These are phyloP conservation scores for Fusarium chlamydosporum DNA, from an alignment of 2,329 filamentous ascomycete species.

Conservation along the genomic window DNA sequence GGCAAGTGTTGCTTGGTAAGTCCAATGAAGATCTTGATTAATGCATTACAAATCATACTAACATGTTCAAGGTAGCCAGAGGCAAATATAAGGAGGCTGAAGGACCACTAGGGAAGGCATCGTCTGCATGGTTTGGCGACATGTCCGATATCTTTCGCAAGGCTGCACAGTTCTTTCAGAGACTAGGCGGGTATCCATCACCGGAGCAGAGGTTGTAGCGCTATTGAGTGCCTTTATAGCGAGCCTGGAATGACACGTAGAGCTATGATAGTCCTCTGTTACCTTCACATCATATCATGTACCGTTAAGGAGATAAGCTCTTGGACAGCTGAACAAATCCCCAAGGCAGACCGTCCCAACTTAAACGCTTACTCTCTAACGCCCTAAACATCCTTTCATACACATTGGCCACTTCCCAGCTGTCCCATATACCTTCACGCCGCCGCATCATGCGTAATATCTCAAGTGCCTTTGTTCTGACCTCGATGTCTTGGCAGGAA, in stretches of 20 bases:
- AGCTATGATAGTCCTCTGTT: neutral
- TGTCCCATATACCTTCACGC: slow-evolving; percentile 47
- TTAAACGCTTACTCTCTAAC: neutral
- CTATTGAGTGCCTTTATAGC: neutral
- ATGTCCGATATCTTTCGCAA: neutral
- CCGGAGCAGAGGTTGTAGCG: neutral
- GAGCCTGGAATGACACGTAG: neutral
- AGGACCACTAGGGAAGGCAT: neutral
- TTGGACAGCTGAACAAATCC: neutral
- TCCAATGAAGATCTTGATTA: neutral
- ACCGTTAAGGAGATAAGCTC: neutral
- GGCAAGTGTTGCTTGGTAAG: neutral
- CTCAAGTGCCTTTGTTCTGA: slow-evolving; percentile 23
- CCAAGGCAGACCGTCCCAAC: neutral
- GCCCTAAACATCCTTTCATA: neutral
- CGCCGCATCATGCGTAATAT: slow-evolving; percentile 30
- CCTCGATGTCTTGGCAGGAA: slow-evolving; percentile 17
- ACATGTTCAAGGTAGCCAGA: neutral
- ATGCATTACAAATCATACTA: neutral
- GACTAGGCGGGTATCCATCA: neutral
- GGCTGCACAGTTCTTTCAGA: neutral
- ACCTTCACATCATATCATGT: neutral
- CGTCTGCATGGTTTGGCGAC: neutral
- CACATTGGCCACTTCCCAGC: slow-evolving; percentile 19
- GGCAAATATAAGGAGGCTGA: neutral